Base-by-base conservation (phyloP, 257 asterid species). In the Solanum lycopersicoides region DNA sequence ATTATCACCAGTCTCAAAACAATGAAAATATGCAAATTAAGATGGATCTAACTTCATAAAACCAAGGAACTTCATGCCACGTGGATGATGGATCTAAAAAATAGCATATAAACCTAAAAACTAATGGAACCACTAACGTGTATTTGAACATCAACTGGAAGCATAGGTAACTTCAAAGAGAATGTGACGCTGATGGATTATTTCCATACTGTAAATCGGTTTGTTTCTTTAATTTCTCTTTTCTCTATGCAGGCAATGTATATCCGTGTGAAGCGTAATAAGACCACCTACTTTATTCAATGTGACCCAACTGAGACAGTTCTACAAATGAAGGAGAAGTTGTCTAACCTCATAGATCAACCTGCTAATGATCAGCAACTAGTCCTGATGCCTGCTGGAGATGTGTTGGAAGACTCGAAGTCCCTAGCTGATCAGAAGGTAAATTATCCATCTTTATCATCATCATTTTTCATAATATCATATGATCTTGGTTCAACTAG, bases 391-490 rank as follows among this genome's bases (percentile, higher is more conserved):
- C 93, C 92, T 35, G 89, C 85, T 88, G 88, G 66, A 83, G 93
- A 95, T 90, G 92, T 92, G 35, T 91, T 97, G 84, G 99, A 95
- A 56, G 99, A 97, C 89, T 90, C 93, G 37, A 95, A 93, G 91
- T 88, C 99, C 37, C 91, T 95, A 84, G 99, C 98, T 35, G 98
- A 95, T 92, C 98, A 95, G 89, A 95, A 94, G 96, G 99, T 97
- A 88, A 79, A 20, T 66, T 25, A 20, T 82, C 53, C 76, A 39
- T 42, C 28, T 35, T 68, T 59, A 39, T 87, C 60, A 15, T 25
- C 7, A 30, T 41, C 69, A 3, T 5, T 84, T 83, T 18, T 69
- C 71, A 15, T n/a, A 23, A 50, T 42, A 12, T 50, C 12, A 1
- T 65, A 68, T n/a, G 75, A 84, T 65, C 28, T 25, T 32, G 45